Conservation (phyloP, 2,329 filamentous ascomycete species). For the Colletotrichum chrysophilum region DNA sequence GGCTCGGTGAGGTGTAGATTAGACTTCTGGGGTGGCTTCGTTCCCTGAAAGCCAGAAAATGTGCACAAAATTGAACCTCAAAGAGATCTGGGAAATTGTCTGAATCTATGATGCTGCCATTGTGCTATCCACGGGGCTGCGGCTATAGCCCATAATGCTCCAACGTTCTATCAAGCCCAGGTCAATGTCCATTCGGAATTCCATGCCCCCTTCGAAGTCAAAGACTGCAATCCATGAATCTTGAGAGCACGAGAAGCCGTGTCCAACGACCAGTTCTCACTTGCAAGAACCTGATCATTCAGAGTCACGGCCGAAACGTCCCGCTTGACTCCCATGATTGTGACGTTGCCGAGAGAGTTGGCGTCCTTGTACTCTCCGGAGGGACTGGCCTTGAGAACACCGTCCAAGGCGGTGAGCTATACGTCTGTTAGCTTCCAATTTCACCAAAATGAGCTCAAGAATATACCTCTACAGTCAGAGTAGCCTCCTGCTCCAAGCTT, state of each 20-base stretch:
- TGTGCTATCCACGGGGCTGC: neutral
- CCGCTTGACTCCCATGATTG: constrained; percentile 60
- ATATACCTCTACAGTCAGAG: constrained; percentile 56
- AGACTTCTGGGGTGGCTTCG: neutral
- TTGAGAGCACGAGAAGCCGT: neutral
- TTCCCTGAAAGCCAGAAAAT: neutral
- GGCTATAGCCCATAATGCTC: neutral
- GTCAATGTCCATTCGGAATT: neutral
- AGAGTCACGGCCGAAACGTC: constrained; percentile 51
- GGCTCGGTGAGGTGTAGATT: no score
- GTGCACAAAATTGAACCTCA: neutral
- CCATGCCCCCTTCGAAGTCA: constrained; percentile 5
- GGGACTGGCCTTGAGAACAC: constrained; percentile 51
- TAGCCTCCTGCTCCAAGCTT: constrained; percentile 54
- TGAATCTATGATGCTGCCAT: neutral
- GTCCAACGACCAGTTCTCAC: constrained; percentile 17
- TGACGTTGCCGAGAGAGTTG: constrained; percentile 66
- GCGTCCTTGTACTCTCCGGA: constrained; percentile 59
- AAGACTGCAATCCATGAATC: neutral
- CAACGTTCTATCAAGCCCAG: neutral
- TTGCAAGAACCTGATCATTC: constrained; percentile 50
- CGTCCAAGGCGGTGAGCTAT: constrained; percentile 46
- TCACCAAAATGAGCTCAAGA: neutral
- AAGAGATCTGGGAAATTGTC: neutral
- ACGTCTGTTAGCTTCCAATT: neutral